phyloP scores from a whole-genome alignment of 2,329 filamentous ascomycete species.

The Metarhizium brunneum region DNA sequence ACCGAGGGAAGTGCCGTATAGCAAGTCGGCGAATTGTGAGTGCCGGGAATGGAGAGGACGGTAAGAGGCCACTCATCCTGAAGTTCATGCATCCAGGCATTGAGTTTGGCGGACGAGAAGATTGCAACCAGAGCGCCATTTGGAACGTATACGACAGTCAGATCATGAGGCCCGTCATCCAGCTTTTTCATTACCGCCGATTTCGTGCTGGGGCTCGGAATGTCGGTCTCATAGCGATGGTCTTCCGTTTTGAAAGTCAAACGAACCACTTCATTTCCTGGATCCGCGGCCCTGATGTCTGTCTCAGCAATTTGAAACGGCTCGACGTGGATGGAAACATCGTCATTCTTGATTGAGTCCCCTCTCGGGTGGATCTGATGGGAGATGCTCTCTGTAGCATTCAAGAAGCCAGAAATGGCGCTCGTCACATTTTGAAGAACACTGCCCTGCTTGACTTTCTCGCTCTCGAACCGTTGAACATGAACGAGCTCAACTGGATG shows the following conservation, averaged over 20 bases:
- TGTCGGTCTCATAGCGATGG: constrained; percentile 58
- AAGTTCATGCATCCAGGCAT: constrained; percentile 74
- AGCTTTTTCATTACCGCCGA: constrained; percentile 53
- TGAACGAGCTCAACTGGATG: constrained; percentile 62
- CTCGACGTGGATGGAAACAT: constrained; percentile 53
- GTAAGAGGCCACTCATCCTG: constrained; percentile 64
- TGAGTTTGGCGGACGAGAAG: constrained; percentile 59
- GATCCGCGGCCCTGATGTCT: constrained; percentile 49
- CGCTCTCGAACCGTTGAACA: constrained; percentile 62
- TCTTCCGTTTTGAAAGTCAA: constrained; percentile 59
- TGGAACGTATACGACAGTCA: constrained; percentile 59
- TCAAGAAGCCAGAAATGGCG: constrained; percentile 34
- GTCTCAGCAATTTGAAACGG: constrained; percentile 55
- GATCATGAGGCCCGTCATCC: constrained; percentile 39
- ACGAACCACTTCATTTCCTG: constrained; percentile 57
- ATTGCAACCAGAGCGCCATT: constrained; percentile 49
- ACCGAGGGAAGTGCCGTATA: constrained; percentile 83
- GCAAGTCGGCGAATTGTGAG: constrained; percentile 87
- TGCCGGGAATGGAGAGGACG: constrained; percentile 82
- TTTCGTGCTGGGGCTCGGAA: constrained; percentile 51
- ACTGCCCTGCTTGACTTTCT: constrained; percentile 31
- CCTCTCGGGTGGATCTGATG: constrained; percentile 36
- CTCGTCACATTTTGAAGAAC: constrained; percentile 36
- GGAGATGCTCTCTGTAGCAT: constrained; percentile 25
- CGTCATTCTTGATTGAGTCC: constrained; percentile 49